Base-by-base conservation (phyloP, 2,329 filamentous ascomycete species). In the Pyrenophora seminiperda region DNA sequence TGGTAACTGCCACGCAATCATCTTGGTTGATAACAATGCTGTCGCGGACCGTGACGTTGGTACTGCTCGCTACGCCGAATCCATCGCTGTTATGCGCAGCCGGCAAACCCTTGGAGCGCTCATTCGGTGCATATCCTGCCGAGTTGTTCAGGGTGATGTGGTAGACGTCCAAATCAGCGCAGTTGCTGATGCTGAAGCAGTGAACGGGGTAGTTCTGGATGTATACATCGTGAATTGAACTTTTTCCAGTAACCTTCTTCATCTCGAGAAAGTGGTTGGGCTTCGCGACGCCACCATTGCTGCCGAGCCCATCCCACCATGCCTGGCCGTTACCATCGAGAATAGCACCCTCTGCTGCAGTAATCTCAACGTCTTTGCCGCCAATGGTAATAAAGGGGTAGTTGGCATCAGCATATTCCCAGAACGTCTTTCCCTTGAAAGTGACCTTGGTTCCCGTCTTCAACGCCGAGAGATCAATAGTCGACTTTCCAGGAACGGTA, bases 1-100 rank as follows among this genome's bases (percentile, higher is more conserved):
- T 81, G 66, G 82, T 84, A 49, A 83, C 69, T 6, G 81, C 81
- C 2, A 83, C 66, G 54, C 81, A 84, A 60, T 83, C 81, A 53
- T 84, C 81, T 65, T 83, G 81, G 69, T 83, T 83, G 55, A 77
- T 71, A n/a, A 83, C 75, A 11, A 63, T 72, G 11, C 78, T 78
- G 19, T 75, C 73, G 32, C 68, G 67, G 56, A 84, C 40, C 2
- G 24, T 41, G 18, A 55, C 50, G 41, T 60, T 79, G 24, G 70
- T 76, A 27, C 70, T 76, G n/a, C 63, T 68, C 22, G 77, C 75
- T 37, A 84, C 73, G 38, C 83, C 81, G 53, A 84, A 85, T 24
- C 70, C 78, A 57, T 83, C 81, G 1, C 80, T 83, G 69, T 83
- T 84, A 41, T 72, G 68, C 7, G 63, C 57, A 3, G 52, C 54